Base-by-base conservation (phyloP, 139 green algal species). In the Chlorella sorokiniana region DNA sequence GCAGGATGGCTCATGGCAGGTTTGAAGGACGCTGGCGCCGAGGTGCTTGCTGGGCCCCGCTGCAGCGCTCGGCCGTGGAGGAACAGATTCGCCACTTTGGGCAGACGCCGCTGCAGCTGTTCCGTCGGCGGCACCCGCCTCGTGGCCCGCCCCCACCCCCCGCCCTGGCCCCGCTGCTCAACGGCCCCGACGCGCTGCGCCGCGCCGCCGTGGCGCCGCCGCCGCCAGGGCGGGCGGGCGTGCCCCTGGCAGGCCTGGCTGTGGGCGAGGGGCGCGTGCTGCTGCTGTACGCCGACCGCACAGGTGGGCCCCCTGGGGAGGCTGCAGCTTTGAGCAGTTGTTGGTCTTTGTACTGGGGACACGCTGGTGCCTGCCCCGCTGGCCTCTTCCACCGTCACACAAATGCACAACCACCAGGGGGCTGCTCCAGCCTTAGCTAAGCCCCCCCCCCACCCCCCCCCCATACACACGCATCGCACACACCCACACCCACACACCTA, bases 61-160 rank as follows among this genome's bases (percentile, higher is more conserved):
- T 84, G 80, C 70, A 80, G 80, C 80, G 80, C 33, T 44, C 79
- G 44, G 84, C 92, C 14, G 86, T 96, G 37, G 91, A 96, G 81
- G 93, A 93, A 7, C 95, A 98, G 91, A 98, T 98, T 61, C 94
- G 93, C 45, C 93, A 98, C 88, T 98, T 98, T 90, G 95, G 95
- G 33, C 94, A 97, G 83, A 95, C 93, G 16, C 95, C 95, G 25
- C 91, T 82, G 59, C 94, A 98, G 90, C 90, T 98, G 54, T 98
- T 94, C 87, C 69, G 77, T 51, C 40, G 62, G 41, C 67, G 48
- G 27, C 87, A 88, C 41, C 81, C 87, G 25, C 82, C 85, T 37
- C 68, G 81, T 27, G 81, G 77, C 5, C 78, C 86, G 29, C 88
- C 90, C n/a, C 80, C 85, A 16, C 54, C 81, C 0, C 78, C 85